Conservation (phyloP, 345 rosid genomes). For the Erucastrum elatum region DNA sequence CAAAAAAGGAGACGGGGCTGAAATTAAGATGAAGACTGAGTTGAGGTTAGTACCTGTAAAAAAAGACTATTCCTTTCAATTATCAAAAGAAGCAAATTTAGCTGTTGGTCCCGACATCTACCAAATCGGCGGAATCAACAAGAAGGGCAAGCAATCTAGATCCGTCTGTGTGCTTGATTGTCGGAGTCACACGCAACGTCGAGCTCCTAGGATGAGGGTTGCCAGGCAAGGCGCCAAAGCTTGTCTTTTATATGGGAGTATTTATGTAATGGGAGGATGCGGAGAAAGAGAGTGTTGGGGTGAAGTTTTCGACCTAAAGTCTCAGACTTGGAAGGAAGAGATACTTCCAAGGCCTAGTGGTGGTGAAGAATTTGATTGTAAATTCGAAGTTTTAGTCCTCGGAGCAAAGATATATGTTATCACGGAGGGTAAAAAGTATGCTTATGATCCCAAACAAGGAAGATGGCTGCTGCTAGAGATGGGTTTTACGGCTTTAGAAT, state of each 20-base stretch:
- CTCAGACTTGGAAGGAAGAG: conserved; percentile 13
- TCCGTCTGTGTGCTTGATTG: neutral
- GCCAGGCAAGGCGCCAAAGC: conserved; percentile 58
- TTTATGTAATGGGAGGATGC: conserved; percentile 47
- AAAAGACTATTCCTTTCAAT: neutral
- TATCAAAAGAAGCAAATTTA: conserved; percentile 21
- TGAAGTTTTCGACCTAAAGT: conserved; percentile 16
- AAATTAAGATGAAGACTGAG: neutral
- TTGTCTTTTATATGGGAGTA: conserved; percentile 46
- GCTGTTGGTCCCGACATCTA: conserved; percentile 49
- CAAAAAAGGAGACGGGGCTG: neutral
- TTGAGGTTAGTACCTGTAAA: neutral
- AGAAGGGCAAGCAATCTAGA: neutral
- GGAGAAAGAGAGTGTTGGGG: neutral
- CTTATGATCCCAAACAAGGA: neutral
- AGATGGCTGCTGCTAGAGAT: neutral
- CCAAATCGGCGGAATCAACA: conserved; percentile 51
- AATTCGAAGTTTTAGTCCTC: neutral
- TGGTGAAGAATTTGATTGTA: neutral
- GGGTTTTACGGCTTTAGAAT: neutral
- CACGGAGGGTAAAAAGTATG: neutral
- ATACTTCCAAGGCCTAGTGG: neutral
- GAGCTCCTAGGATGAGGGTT: conserved; percentile 38
- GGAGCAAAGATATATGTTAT: neutral
- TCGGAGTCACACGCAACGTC: neutral